phyloP scores from a whole-genome alignment of 345 rosid genomes.

The Clarkia xantiana region DNA sequence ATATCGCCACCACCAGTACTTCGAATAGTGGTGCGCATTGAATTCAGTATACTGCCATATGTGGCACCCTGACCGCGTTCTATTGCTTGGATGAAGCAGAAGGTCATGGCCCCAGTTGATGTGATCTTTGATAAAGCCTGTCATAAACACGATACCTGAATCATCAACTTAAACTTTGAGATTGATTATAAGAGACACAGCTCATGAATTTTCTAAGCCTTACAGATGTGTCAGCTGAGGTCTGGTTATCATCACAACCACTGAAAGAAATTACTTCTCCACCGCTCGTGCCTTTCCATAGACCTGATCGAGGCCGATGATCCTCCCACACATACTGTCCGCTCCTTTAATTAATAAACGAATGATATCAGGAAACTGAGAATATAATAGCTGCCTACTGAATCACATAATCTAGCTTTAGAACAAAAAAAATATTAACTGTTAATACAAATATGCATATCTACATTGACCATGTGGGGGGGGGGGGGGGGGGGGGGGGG shows the following conservation, averaged over 20 bases:
- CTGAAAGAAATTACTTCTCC: constrained; percentile 80
- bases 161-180: background rate
- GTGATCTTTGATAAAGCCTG: constrained; percentile 78
- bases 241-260: constrained; percentile 84
- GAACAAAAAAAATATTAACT: no score
- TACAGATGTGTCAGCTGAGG: constrained; percentile 83
- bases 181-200: background rate
- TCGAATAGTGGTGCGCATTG: constrained; percentile 57
- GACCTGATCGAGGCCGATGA: constrained; percentile 66
- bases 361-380: background rate
- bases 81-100: constrained; percentile 71
- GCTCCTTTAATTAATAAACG: constrained; percentile 19
- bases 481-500: no score
- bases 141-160: background rate
- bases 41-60: constrained; percentile 52
- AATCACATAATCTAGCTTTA: no score
- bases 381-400: no score
- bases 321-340: constrained; percentile 72
- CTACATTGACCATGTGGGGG: no score
- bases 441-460: no score
- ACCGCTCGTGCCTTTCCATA: constrained; percentile 76
- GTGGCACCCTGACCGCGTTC: constrained; percentile 53
- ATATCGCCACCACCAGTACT: constrained; percentile 22
- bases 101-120: constrained; percentile 76
- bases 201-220: constrained; percentile 10